Evolutionary conservation across 306 rosid species (phyloP).

Genomic region (Crataegus laevigata): DNA sequence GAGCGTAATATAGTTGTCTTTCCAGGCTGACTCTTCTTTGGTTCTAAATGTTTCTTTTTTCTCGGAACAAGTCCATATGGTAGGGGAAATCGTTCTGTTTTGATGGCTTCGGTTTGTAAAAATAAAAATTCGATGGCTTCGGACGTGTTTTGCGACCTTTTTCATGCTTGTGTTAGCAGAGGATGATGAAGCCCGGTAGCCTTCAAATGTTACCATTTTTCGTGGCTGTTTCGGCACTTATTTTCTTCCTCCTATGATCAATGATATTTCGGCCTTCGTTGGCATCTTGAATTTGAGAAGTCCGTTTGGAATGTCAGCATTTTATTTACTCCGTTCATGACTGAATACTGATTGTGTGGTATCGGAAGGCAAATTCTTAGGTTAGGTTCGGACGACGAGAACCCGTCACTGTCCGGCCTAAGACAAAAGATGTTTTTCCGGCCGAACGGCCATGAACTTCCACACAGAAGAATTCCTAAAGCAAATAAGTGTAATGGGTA

Average conservation of each 20-base stretch:
- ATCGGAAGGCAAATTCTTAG: too few species aligned
- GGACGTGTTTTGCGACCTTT: neutral
- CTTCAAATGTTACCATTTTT: conserved; percentile 5
- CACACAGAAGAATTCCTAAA: too few species aligned
- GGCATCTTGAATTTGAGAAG: neutral
- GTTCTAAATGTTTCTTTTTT: conserved; percentile 3
- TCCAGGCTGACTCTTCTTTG: conserved; percentile 17
- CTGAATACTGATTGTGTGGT: too few species aligned
- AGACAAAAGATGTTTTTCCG: too few species aligned
- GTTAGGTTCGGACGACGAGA: too few species aligned
- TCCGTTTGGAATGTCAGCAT: too few species aligned
- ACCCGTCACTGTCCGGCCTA: too few species aligned
- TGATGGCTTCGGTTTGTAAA: conserved; percentile 22
- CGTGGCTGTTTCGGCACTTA: neutral
- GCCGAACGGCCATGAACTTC: too few species aligned
- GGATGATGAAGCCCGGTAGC: conserved; percentile 14
- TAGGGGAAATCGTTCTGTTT: neutral
- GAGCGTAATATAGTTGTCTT: conserved; percentile 28
- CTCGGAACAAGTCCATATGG: conserved; percentile 5
- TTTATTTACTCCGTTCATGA: too few species aligned
- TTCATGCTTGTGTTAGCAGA: neutral
- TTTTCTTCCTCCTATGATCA: too few species aligned
- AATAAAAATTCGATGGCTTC: conserved; percentile 27
- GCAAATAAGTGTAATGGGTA: too few species aligned
- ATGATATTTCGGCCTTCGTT: neutral